Evolutionary conservation across 371 early-diverging fungal genomes (phyloP), one percentile per base, ranked within the genome.

Genomic region (Dinochytrium kinnereticum): DNA sequence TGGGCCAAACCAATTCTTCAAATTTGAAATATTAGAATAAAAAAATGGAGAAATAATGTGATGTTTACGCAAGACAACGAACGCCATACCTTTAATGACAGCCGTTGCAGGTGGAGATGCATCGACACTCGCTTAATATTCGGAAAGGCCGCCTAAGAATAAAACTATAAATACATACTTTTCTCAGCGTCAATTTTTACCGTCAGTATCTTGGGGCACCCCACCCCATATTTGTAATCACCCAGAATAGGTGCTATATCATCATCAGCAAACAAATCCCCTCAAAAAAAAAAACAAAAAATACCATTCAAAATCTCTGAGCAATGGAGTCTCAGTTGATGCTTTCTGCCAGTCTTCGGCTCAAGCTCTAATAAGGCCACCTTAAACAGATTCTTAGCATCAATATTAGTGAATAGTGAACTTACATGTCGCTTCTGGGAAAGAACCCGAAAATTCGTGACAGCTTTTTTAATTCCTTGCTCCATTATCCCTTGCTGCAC

Each of bases 291-390:
- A 59, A 55, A 21, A 1, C 34, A 3, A 34, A 17, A 37, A 44
- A 21, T 59, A 78, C 84, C 78, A 0, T 77, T 70, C 0, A 89
- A 79, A 1, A 78, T 70, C 19, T 72, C 51, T 5, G 87, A 80
- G 69, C 85, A 84, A 79, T 93, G 93, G 1, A 90, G 85, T 55
- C 95, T 77, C 44, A 94, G 86, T 80, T 94, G 95, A 75, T 94
- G 94, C 59, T 93, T 92, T 37, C 94, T 73, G 1, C 95, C 95
- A 0, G 93, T 93, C 17, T 81, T 50, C 1, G 92, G 93, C 55
- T 64, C 65, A n/a, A 93, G 82, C 44, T 84, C 83, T 0, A 94
- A 79, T 15, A 89, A 51, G 0, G 88, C 61, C 2, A 64, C 68
- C 70, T 31, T 74, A 0, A 1, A 34, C 36, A 61, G 36, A 34